phyloP scores from a whole-genome alignment of 1,284 basidiomycete genomes.

The Veloboletus limbatus region DNA sequence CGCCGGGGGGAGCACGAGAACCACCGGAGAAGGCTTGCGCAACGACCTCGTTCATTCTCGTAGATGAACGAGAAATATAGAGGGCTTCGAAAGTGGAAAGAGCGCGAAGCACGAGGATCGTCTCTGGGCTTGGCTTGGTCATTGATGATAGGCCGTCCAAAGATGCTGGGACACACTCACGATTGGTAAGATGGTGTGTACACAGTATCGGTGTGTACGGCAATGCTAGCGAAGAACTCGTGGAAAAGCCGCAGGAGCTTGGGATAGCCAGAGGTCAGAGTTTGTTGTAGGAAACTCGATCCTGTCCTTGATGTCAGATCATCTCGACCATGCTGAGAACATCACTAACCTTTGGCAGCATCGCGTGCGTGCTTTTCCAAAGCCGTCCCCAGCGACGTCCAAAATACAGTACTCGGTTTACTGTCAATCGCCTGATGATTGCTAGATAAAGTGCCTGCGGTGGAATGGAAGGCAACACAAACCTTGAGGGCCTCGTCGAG shows the following conservation, averaged over 20 bases:
- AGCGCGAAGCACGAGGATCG: constrained; percentile 81
- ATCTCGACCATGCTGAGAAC: neutral
- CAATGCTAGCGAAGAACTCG: constrained; percentile 92
- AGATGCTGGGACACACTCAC: constrained; percentile 38
- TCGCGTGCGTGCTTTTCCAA: constrained; percentile 81
- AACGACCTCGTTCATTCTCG: constrained; percentile 77
- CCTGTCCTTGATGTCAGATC: constrained; percentile 38
- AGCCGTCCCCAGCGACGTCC: constrained; percentile 78
- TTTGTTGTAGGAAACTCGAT: constrained; percentile 84
- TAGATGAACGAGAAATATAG: constrained; percentile 82
- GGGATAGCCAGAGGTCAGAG: constrained; percentile 82
- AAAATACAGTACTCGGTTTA: constrained; percentile 88
- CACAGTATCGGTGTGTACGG: constrained; percentile 90
- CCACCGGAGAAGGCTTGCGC: constrained; percentile 71
- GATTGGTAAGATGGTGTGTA: constrained; percentile 84
- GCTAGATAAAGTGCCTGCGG: constrained; percentile 4
- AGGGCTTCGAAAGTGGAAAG: constrained; percentile 79
- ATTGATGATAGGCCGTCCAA: constrained; percentile 27
- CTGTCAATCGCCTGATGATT: constrained; percentile 70
- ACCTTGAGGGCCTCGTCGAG: constrained; percentile 92
- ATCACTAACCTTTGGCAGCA: constrained; percentile 62
- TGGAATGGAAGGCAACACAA: constrained; percentile 2
- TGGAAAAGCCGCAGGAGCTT: constrained; percentile 87
- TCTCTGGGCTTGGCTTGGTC: constrained; percentile 89
- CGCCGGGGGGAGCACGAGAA: constrained; percentile 64